Percentiles rank a stretch among this genome's conserved stretches.
These are phyloP conservation scores for Saxophila tyrrhenica DNA, from an alignment of 495 filamentous ascomycete genomes.

Conservation along the genomic window DNA sequence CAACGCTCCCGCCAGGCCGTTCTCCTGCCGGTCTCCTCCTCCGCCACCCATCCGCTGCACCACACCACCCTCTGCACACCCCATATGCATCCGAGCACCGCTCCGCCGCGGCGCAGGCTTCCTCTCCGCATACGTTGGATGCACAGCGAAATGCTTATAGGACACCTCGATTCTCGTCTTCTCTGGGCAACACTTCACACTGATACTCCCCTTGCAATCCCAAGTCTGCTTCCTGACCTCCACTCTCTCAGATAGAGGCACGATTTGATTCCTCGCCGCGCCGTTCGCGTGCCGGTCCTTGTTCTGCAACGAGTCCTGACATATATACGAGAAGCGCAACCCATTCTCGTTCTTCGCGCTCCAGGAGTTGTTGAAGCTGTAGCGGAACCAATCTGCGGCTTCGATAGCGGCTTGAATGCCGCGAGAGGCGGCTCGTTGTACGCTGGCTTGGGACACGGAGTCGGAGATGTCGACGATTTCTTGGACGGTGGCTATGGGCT, in stretches of 20 bases:
- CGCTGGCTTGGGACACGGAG: slow-evolving; percentile 5
- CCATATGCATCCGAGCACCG: too few species aligned
- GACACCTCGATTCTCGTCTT: slow-evolving; percentile 11
- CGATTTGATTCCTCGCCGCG: slow-evolving; percentile 10
- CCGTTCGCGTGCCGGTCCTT: slow-evolving; percentile 21
- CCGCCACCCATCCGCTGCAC: too few species aligned
- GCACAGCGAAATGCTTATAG: slow-evolving; percentile 18
- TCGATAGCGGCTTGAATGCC: slow-evolving; percentile 18
- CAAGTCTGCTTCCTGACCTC: slow-evolving; percentile 16
- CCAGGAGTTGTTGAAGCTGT: slow-evolving; percentile 17
- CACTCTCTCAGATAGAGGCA: slow-evolving; percentile 2
- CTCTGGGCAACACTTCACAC: slow-evolving; percentile 13
- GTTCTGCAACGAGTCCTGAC: slow-evolving; percentile 22
- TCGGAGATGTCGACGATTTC: background rate
- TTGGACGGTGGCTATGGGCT: background rate
- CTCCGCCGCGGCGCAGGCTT: background rate
- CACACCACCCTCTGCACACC: too few species aligned
- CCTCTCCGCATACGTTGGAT: slow-evolving; percentile 12
- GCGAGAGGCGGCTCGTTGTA: slow-evolving; percentile 19
- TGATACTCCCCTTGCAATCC: slow-evolving; percentile 21
- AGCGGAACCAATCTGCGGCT: slow-evolving; percentile 17
- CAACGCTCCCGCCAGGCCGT: background rate
- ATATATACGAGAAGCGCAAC: slow-evolving; percentile 13
- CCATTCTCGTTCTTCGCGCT: slow-evolving; percentile 17
- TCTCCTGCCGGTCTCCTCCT: background rate